Conservation (phyloP, 441 rosid species). For the Aquilaria agallochum region DNA sequence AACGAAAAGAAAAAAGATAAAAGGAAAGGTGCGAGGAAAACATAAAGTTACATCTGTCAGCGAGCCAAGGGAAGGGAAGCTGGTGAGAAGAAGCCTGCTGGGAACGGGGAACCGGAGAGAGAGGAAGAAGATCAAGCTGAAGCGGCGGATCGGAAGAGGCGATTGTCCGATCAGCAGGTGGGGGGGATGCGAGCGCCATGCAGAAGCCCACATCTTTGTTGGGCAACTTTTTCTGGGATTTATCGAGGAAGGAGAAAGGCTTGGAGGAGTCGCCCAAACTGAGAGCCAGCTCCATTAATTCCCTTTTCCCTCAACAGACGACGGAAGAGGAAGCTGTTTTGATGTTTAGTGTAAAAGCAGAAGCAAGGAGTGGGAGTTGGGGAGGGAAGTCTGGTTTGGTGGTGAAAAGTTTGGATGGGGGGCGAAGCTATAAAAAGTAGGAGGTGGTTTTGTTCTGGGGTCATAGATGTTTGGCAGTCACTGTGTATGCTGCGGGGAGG, state of each 20-base stretch:
- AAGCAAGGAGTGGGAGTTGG: no score
- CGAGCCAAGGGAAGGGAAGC: slow-evolving; percentile 56
- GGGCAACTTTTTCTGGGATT: slow-evolving; percentile 23
- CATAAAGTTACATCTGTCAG: slow-evolving; percentile 26
- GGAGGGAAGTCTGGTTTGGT: no score
- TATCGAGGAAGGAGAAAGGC: slow-evolving; percentile 45
- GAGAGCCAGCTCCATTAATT: slow-evolving; percentile 65
- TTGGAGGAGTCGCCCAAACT: slow-evolving; percentile 57
- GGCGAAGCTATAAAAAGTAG: no score
- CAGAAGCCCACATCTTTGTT: slow-evolving; percentile 47
- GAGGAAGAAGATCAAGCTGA: slow-evolving; percentile 61
- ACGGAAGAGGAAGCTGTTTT: no score
- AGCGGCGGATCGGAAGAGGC: slow-evolving; percentile 33
- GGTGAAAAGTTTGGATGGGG: no score
- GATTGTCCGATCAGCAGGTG: slow-evolving; percentile 6
- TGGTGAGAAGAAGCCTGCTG: slow-evolving; percentile 25
- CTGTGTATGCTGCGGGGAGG: slow-evolving; percentile 9
- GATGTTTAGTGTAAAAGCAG: no score
- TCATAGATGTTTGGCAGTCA: no score
- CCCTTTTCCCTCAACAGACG: neutral
- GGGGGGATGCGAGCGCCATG: slow-evolving; percentile 27
- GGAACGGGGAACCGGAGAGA: slow-evolving; percentile 45
- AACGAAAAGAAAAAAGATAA: neutral
- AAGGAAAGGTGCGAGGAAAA: neutral
- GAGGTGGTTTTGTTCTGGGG: no score